phyloP scores from a whole-genome alignment of 495 filamentous ascomycete species.

The Podospora pseudoanserina region DNA sequence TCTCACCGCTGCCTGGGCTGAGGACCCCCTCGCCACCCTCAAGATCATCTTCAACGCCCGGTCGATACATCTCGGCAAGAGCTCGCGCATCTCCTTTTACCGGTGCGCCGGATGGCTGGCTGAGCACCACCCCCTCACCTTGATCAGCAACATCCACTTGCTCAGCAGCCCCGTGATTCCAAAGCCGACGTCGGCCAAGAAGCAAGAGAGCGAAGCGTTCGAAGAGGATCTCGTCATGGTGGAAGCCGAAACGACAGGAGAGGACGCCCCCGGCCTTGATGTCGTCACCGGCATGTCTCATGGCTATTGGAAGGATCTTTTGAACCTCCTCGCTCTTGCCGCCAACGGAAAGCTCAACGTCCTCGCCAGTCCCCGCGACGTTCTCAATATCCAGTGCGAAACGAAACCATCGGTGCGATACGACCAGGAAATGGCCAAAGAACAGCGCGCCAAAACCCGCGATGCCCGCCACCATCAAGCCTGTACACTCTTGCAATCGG shows the following conservation, averaged over 20 bases:
- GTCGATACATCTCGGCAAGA: constrained; percentile 49
- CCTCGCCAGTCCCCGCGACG: constrained; percentile 23
- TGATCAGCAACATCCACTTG: constrained; percentile 45
- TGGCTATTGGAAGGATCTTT: constrained; percentile 51
- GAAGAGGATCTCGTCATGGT: constrained; percentile 23
- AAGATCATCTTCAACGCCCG: constrained; percentile 52
- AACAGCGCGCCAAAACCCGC: constrained; percentile 9
- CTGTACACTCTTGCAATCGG: constrained; percentile 28
- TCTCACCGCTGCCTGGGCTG: constrained; percentile 40
- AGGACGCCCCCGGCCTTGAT: constrained; percentile 29
- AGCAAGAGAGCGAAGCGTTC: constrained; percentile 19
- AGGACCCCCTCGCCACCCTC: constrained; percentile 40
- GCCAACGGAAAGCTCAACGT: constrained; percentile 35
- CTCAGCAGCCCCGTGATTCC: constrained; percentile 42
- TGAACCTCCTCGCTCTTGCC: constrained; percentile 45
- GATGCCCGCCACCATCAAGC: constrained; percentile 29
- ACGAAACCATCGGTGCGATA: neutral
- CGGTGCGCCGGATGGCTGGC: constrained; percentile 46
- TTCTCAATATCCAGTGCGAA: constrained; percentile 31
- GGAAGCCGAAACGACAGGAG: constrained; percentile 25
- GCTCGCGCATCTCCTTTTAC: constrained; percentile 38
- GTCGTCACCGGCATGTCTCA: constrained; percentile 43
- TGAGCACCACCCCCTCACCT: constrained; percentile 41
- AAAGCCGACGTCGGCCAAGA: constrained; percentile 34
- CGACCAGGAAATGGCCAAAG: constrained; percentile 7